Evolutionary conservation across 2,329 filamentous ascomycete species (phyloP), one percentile per base, ranked within the genome.

Genomic region (Trichoderma sp.): DNA sequence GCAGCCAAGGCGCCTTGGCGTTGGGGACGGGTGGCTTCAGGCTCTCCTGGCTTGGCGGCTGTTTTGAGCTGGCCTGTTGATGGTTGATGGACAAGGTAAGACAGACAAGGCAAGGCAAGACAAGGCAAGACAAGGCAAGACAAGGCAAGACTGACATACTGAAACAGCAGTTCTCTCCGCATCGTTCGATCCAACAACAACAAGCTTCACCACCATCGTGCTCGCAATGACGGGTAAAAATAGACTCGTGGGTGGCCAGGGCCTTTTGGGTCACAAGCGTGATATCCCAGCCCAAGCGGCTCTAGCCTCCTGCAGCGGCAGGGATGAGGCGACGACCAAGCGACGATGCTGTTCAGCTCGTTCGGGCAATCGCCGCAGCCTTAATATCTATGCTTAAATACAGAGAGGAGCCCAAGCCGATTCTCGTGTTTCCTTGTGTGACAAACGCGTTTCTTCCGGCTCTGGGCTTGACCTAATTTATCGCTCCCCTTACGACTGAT

Each of bases 311-410:
- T 66, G 64, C 64, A 66, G 21, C 26, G 11, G 64, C 64, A 66
- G 64, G 64, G 64, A 59, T 66, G 54, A n/a, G 52, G 52, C 52
- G 26, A 58, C 28, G n/a, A 56, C 8, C 11, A 49, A 18, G 51
- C 58, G 24, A 46, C 16, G 30, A 59, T 37, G 28, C 39, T 51
- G 21, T 59, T 66, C 64, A 66, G 64, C 64, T 66, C 64, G 5
- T 66, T 66, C n/a, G 16, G 64, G 64, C 64, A 66, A 51, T 66
- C 30, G 64, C 54, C 52, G 64, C 39, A 24, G 54, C 39, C 13
- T 59, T 24, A 34, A 66, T 59, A 66, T 59, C 64, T 66, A 66
- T 66, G 64, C 64, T 66, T 66, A 66, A 66, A 66, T 59, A 34
- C 52, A 51, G 16, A 32, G 46, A 66, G n/a, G 21, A 32, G 52